phyloP scores from a whole-genome alignment of 805 yeast genomes.

The Ogataea trehaloabstinens region DNA sequence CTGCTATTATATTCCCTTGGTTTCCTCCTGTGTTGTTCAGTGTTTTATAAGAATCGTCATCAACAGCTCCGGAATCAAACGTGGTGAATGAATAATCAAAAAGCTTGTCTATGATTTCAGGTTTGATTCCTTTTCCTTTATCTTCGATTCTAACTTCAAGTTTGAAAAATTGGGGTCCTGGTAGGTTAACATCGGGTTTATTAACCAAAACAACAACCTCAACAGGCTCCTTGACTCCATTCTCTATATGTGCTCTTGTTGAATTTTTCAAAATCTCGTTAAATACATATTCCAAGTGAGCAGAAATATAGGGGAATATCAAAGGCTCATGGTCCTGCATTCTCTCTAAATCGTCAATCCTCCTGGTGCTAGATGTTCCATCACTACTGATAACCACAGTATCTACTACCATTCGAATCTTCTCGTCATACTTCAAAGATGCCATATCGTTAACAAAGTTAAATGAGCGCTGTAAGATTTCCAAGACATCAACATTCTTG shows the following conservation, averaged over 20 bases:
- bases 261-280: slow-evolving; percentile 88
- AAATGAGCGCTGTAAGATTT: slow-evolving; percentile 60
- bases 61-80: slow-evolving; percentile 43
- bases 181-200: slow-evolving; percentile 23
- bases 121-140: slow-evolving; percentile 84
- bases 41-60: slow-evolving; percentile 58
- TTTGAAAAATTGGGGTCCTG: slow-evolving; percentile 24
- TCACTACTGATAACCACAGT: slow-evolving; percentile 25
- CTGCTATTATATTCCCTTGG: slow-evolving; percentile 65
- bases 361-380: slow-evolving; percentile 30
- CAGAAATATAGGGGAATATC: slow-evolving; percentile 78
- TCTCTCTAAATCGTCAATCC: slow-evolving; percentile 33
- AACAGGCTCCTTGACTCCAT: slow-evolving; percentile 45
- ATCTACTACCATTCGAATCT: slow-evolving; percentile 59
- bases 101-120: slow-evolving; percentile 60
- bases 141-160: slow-evolving; percentile 79
- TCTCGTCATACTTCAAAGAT: slow-evolving; percentile 76
- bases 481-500: slow-evolving; percentile 60
- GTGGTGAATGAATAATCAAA: slow-evolving; percentile 89
- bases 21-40: slow-evolving; percentile 61
- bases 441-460: slow-evolving; percentile 82
- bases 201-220: slow-evolving; percentile 43
- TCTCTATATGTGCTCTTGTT: slow-evolving; percentile 84
- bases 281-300: slow-evolving; percentile 82
- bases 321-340: slow-evolving; percentile 28